phyloP scores from a whole-genome alignment of 345 rosid genomes.

The Arabis alpina region DNA sequence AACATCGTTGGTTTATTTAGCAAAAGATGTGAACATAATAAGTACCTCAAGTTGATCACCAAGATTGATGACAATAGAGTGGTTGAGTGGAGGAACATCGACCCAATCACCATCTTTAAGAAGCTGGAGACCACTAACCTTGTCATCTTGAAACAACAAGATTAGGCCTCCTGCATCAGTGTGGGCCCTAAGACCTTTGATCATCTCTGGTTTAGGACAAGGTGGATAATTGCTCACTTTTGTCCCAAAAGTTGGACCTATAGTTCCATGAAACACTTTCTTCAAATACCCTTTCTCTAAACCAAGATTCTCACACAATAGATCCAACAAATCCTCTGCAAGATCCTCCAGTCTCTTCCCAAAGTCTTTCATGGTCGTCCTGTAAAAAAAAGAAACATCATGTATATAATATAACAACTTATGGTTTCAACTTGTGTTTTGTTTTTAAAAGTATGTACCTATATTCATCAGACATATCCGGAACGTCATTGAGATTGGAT shows the following conservation, averaged over 20 bases:
- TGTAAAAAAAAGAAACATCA: too few species aligned
- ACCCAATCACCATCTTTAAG: slow-evolving; percentile 92
- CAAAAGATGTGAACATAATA: slow-evolving; percentile 28
- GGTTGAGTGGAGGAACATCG: slow-evolving; percentile 81
- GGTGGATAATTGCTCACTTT: slow-evolving; percentile 94
- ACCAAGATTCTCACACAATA: slow-evolving; percentile 81
- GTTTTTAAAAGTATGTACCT: slow-evolving; percentile 37
- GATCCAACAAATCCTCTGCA: slow-evolving; percentile 69
- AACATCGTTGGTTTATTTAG: slow-evolving; percentile 4
- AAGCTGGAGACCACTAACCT: slow-evolving; percentile 94
- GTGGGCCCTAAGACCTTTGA: slow-evolving; percentile 94
- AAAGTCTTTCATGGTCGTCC: slow-evolving; percentile 71
- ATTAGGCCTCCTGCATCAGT: slow-evolving; percentile 98
- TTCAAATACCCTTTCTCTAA: slow-evolving; percentile 83
- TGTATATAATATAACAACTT: too few species aligned
- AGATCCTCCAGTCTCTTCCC: slow-evolving; percentile 63
- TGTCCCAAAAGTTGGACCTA: slow-evolving; percentile 85
- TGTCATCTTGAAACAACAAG: slow-evolving; percentile 87
- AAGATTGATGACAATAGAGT: slow-evolving; percentile 87
- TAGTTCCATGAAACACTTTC: slow-evolving; percentile 67
- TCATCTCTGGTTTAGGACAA: slow-evolving; percentile 89
- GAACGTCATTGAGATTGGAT: slow-evolving; percentile 59
- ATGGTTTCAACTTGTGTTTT: too few species aligned
- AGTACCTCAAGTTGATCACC: slow-evolving; percentile 96
- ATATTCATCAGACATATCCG: slow-evolving; percentile 65